Evolutionary conservation across 2,329 filamentous ascomycete species (phyloP), one percentile per base, ranked within the genome.

Genomic region (Aspergillus sp.): DNA sequence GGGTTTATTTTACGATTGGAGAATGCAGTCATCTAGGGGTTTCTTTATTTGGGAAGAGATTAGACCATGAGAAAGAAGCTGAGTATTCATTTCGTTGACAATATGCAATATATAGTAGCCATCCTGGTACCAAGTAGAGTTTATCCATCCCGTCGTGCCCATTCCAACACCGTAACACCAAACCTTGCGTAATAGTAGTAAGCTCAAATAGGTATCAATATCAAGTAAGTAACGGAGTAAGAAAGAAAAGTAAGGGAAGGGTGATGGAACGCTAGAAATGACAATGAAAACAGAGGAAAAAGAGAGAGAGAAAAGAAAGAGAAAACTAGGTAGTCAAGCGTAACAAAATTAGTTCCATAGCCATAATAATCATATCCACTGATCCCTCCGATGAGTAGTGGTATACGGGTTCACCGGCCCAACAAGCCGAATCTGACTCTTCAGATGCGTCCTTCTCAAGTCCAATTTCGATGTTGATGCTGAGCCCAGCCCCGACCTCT

Each of bases 371-470:
- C 56, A 73, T 39, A 72, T 51, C 71, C 72, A 74, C 12, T 67
- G 67, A 62, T 73, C 64, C 27, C 59, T 53, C 35, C 44, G 55
- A 21, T 64, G 67, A 9, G 64, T 62, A 35, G 58, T 64, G 51
- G 59, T 64, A 52, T 70, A 67, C 4, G 70, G 66, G 40, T 74
- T 71, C 6, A 72, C 67, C 12, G 74, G 73, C 4, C 75, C 74
- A 33, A 78, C 66, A 23, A 78, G 27, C 46, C 69, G 73, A 47
- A 78, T 79, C 49, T 74, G 72, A 19, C 73, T 68, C 63, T 78
- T 78, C 53, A 79, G 54, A 49, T 70, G 67, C 52, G 69, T 70
- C 35, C 72, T 68, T 23, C 73, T 65, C 31, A 71, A 72, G 52
- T 77, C 71, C 14, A 73, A 69, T 23, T 70, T 68, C 12, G 68